Percentiles rank a stretch among this genome's conserved stretches.
Conservation (phyloP, 805 yeast species). For the Candida maris region DNA sequence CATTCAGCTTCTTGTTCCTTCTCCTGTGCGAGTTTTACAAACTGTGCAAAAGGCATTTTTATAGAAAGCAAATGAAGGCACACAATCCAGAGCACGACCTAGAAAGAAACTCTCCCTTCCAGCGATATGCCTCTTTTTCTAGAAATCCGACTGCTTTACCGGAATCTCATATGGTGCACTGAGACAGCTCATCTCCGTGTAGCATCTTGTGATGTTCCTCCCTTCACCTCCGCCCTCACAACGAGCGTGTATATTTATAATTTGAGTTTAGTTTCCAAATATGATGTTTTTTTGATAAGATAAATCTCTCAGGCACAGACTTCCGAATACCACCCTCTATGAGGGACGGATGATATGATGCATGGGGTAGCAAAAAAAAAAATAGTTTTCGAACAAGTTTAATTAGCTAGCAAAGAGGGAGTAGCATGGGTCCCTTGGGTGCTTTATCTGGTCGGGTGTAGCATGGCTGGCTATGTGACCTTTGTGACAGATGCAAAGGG, state of each 20-base stretch:
- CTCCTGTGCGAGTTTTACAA: slow-evolving; percentile 66
- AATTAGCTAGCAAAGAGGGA: slow-evolving; percentile 6
- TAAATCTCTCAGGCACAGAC: no score
- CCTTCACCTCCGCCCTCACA: no score
- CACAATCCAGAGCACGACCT: slow-evolving; percentile 61
- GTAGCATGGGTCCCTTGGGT: neutral
- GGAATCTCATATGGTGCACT: slow-evolving; percentile 12
- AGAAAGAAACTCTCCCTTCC: slow-evolving; percentile 60
- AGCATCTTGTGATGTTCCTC: no score
- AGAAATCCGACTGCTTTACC: slow-evolving; percentile 42
- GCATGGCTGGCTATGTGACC: slow-evolving; percentile 6
- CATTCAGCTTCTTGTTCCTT: slow-evolving; percentile 54
- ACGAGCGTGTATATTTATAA: no score
- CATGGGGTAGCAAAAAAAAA: no score
- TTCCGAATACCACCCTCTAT: no score
- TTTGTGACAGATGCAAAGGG: slow-evolving; percentile 33
- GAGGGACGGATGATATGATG: no score
- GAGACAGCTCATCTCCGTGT: no score
- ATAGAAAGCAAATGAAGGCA: slow-evolving; percentile 38
- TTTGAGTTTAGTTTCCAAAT: no score
- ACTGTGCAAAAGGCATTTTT: slow-evolving; percentile 55
- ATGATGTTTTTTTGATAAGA: no score
- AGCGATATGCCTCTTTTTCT: slow-evolving; percentile 57
- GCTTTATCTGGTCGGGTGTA: neutral
- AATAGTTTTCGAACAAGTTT: no score